Conservation (phyloP, 371 early-diverging fungal genomes). For the Syncephalastrum racemosum region DNA sequence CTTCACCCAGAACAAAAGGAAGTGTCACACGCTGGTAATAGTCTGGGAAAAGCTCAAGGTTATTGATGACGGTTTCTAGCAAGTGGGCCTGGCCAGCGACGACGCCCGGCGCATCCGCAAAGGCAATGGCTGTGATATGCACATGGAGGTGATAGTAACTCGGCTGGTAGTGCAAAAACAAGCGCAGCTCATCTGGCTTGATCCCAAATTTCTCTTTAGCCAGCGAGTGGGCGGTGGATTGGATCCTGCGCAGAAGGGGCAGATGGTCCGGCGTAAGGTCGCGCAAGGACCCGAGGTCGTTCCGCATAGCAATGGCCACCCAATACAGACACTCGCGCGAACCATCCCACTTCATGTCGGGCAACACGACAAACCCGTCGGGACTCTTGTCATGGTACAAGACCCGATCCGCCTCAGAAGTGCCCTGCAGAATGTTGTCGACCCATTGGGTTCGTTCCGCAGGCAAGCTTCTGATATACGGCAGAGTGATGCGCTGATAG, state of each 20-base stretch:
- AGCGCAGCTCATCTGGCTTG: conserved; percentile 53
- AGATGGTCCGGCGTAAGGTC: conserved; percentile 62
- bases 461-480: conserved; percentile 68
- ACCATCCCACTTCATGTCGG: conserved; percentile 86
- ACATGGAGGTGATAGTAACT: conserved; percentile 87
- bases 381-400: conserved; percentile 57
- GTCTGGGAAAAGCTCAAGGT: conserved; percentile 29
- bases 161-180: conserved; percentile 87
- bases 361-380: conserved; percentile 74
- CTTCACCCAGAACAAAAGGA: conserved; percentile 35
- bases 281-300: conserved; percentile 62
- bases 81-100: conserved; percentile 74
- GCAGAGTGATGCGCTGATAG: conserved; percentile 49
- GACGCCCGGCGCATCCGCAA: conserved; percentile 60
- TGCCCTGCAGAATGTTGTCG: conserved; percentile 70
- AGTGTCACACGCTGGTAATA: conserved; percentile 39
- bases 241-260: conserved; percentile 64
- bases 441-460: conserved; percentile 74
- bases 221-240: conserved; percentile 40
- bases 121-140: conserved; percentile 71
- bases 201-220: conserved; percentile 50
- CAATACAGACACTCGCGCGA: conserved; percentile 65
- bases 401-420: conserved; percentile 64
- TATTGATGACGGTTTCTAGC: conserved; percentile 72
- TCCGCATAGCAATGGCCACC: conserved; percentile 59